These are phyloP conservation scores for Lophiotrema nucula DNA, from an alignment of 495 filamentous ascomycete genomes.

Conservation along the genomic window DNA sequence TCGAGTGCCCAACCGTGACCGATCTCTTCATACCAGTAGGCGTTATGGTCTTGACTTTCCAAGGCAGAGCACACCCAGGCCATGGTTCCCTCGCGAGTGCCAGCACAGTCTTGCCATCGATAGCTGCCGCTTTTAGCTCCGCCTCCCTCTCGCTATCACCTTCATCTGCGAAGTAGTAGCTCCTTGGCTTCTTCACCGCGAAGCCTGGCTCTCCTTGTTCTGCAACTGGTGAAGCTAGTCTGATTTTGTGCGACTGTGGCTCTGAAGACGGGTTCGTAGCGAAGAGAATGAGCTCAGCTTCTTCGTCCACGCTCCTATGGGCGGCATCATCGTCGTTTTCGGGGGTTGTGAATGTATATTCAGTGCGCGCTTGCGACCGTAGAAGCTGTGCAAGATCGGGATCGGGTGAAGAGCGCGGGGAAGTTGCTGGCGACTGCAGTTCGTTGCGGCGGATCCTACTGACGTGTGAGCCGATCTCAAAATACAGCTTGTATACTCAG, in stretches of 20 bases:
- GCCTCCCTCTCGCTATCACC: slow-evolving; percentile 35
- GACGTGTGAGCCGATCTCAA: not conserved
- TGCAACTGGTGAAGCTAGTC: slow-evolving; percentile 20
- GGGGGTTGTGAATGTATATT: not conserved
- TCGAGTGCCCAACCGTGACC: slow-evolving; percentile 3
- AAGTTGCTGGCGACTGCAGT: not conserved
- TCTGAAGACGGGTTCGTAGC: slow-evolving; percentile 39
- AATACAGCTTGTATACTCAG: no score
- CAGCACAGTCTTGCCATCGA: slow-evolving; percentile 48
- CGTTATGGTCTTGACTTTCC: slow-evolving; percentile 48
- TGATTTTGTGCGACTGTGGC: slow-evolving; percentile 19
- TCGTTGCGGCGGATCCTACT: not conserved
- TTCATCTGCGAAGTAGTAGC: slow-evolving; percentile 48
- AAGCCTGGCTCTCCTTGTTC: slow-evolving; percentile 40
- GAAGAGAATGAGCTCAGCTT: slow-evolving; percentile 56
- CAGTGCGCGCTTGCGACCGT: slow-evolving; percentile 2
- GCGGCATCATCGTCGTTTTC: slow-evolving; percentile 11
- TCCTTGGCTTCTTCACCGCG: slow-evolving; percentile 43
- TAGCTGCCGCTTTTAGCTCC: slow-evolving; percentile 43
- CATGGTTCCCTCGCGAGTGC: slow-evolving; percentile 41
- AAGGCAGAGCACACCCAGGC: slow-evolving; percentile 56
- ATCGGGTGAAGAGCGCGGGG: slow-evolving; percentile 4
- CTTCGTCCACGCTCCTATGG: slow-evolving; percentile 32
- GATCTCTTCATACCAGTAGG: slow-evolving; percentile 13
- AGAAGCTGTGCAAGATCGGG: not conserved